Percentiles rank a stretch among this genome's conserved stretches.
phyloP scores from a whole-genome alignment of 2,329 filamentous ascomycete genomes.

The Xenoacremonium recifei region DNA sequence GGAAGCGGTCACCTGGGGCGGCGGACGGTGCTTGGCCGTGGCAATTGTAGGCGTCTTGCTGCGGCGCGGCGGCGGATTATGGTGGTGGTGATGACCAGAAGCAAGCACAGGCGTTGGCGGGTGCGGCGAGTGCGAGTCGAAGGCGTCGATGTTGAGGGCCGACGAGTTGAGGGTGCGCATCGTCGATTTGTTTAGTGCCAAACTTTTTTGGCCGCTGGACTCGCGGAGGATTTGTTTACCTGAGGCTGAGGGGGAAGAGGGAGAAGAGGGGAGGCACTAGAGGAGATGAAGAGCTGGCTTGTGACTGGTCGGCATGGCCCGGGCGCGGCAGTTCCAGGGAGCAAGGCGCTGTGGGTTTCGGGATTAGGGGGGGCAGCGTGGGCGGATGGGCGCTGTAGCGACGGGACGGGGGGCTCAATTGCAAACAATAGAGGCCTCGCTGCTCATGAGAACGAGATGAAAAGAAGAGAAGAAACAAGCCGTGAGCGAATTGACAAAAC shows the following conservation, averaged over 20 bases:
- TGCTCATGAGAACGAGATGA: no score
- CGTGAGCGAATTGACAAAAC: neutral
- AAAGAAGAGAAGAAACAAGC: neutral
- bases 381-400: no score
- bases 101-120: slow-evolving; percentile 13
- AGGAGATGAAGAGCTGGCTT: neutral
- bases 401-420: no score
- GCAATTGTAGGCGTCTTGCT: slow-evolving; percentile 12
- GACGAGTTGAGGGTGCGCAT: slow-evolving; percentile 26
- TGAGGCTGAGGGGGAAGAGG: neutral
- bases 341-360: slow-evolving; percentile 9
- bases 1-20: slow-evolving; percentile 6
- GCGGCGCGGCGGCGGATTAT: slow-evolving; percentile 13
- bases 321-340: no score
- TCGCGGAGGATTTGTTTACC: slow-evolving; percentile 16
- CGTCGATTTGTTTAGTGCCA: slow-evolving; percentile 12
- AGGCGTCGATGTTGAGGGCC: slow-evolving; percentile 20
- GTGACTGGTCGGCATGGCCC: slow-evolving; percentile 17
- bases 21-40: slow-evolving; percentile 15
- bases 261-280: slow-evolving; percentile 6
- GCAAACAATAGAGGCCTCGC: no score
- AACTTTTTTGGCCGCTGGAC: slow-evolving; percentile 5
- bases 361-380: slow-evolving; percentile 18
- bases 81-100: slow-evolving; percentile 16
- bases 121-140: slow-evolving; percentile 3